These are phyloP conservation scores for Rhizophlyctis rosea DNA, from an alignment of 192 early-diverging fungal genomes.

Conservation along the genomic window DNA sequence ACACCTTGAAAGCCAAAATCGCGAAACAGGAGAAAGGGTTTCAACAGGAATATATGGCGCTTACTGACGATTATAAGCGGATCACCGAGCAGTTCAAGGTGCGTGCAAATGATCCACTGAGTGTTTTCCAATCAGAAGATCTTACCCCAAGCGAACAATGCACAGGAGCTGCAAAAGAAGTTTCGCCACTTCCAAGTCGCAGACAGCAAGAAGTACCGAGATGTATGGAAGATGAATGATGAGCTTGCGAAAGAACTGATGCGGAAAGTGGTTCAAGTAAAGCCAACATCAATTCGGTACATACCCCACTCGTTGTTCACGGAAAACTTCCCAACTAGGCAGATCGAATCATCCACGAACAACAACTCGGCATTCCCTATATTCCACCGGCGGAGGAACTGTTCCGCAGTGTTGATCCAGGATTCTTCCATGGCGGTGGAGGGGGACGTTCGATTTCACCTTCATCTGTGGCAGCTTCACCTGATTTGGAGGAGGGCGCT, in stretches of 20 bases:
- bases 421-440: constrained; percentile 18
- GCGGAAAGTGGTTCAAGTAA: constrained; percentile 49
- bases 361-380: constrained; percentile 58
- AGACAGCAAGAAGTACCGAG: constrained; percentile 45
- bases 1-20: constrained; percentile 51
- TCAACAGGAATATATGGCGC: constrained; percentile 42
- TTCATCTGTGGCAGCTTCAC: too few species aligned
- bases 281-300: too few species aligned
- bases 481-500: constrained; percentile 4
- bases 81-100: constrained; percentile 58
- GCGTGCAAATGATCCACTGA: too few species aligned
- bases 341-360: constrained; percentile 55
- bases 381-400: constrained; percentile 38
- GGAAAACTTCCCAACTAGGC: constrained; percentile 25
- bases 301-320: too few species aligned
- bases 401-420: constrained; percentile 41
- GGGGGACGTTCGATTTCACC: not conserved
- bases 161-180: constrained; percentile 58
- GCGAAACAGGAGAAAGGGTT: constrained; percentile 52
- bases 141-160: too few species aligned
- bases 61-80: constrained; percentile 59
- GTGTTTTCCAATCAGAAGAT: too few species aligned
- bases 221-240: constrained; percentile 60
- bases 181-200: constrained; percentile 53
- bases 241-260: constrained; percentile 47